Conservation (phyloP, 2,329 filamentous ascomycete genomes). For the Aaosphaeria pasadenensis region DNA sequence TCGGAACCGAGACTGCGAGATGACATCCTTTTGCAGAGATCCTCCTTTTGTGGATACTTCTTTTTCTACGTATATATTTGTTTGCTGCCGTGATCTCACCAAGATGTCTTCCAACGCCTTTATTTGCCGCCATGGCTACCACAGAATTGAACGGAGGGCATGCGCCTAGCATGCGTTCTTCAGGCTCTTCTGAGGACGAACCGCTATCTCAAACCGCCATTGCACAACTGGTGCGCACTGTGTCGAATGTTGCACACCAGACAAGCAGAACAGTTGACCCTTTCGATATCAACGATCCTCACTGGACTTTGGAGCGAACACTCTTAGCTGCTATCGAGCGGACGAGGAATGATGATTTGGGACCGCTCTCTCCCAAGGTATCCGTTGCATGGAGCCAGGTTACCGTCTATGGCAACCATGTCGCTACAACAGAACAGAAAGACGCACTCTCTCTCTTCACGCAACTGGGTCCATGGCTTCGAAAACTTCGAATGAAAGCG, state of each 20-base stretch:
- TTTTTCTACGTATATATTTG: too few relatives aligned
- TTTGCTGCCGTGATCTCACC: too few relatives aligned
- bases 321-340: conserved; percentile 1
- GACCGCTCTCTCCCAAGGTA: background rate
- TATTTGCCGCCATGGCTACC: too few relatives aligned
- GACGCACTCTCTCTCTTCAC: conserved; percentile 2
- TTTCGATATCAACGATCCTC: conserved; percentile 1
- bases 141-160: too few relatives aligned
- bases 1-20: too few relatives aligned
- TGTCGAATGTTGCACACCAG: background rate
- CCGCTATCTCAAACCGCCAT: background rate
- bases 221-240: background rate
- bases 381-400: conserved; percentile 1
- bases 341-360: background rate
- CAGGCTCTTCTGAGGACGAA: background rate
- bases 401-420: conserved; percentile 1
- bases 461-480: background rate
- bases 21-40: too few relatives aligned
- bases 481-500: background rate
- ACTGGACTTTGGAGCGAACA: conserved; percentile 2
- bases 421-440: background rate
- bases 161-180: background rate
- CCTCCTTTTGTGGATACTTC: too few relatives aligned
- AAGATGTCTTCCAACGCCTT: too few relatives aligned
- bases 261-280: background rate